Evolutionary conservation across 129 eudicot species (phyloP).

Genomic region (Escallonia herrerae): DNA sequence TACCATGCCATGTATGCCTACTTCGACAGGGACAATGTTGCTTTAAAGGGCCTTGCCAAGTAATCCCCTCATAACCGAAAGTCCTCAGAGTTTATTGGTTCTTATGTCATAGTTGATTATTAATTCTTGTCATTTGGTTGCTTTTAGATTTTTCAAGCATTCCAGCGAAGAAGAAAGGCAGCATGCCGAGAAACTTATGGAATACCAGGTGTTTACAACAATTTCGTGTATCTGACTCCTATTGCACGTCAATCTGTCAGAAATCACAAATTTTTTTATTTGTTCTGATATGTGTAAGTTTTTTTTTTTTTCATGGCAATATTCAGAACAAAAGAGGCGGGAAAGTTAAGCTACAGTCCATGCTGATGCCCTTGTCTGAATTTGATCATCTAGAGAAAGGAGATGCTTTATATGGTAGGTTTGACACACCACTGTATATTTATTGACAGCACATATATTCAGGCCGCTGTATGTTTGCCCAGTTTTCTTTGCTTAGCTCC

Average conservation of each 20-base stretch:
- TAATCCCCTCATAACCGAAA: conserved; percentile 10
- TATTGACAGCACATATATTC: too few relatives aligned
- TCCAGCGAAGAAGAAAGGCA: conserved; percentile 82
- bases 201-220: conserved; percentile 65
- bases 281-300: too few relatives aligned
- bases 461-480: too few relatives aligned
- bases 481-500: too few relatives aligned
- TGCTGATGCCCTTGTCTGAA: conserved; percentile 77
- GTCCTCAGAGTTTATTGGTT: background rate
- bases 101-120: background rate
- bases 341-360: conserved; percentile 74
- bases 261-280: background rate
- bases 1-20: conserved; percentile 90
- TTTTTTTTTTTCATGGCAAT: background rate
- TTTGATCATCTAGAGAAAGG: conserved; percentile 87
- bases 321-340: conserved; percentile 89
- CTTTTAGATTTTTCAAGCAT: conserved; percentile 67
- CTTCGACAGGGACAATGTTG: conserved; percentile 86
- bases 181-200: conserved; percentile 91
- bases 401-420: conserved; percentile 80
- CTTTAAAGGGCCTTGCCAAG: conserved; percentile 89
- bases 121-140: background rate
- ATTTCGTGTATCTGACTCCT: background rate
- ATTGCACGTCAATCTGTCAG: background rate
- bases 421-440: background rate